Percentiles rank a stretch among this genome's conserved stretches.
Conservation (phyloP, 441 rosid genomes). For the Aleurites moluccanus region DNA sequence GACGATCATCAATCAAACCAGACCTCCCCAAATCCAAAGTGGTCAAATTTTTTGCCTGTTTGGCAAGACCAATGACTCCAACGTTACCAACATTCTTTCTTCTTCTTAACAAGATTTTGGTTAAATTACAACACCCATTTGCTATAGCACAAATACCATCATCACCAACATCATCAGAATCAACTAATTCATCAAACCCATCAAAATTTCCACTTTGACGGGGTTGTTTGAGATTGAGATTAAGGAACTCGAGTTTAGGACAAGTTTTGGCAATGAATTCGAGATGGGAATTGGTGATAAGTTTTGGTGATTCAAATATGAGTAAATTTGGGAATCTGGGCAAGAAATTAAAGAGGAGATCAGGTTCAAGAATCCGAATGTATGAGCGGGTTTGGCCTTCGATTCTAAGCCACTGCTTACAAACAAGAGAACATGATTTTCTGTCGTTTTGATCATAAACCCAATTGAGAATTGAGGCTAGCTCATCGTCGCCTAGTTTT, state of each 20-base stretch:
- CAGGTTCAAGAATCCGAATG: slow-evolving; percentile 43
- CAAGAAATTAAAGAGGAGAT: slow-evolving; percentile 31
- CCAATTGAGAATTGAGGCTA: slow-evolving; percentile 34
- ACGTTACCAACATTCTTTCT: slow-evolving; percentile 34
- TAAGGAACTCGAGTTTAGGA: slow-evolving; percentile 31
- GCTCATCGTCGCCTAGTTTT: slow-evolving; percentile 42
- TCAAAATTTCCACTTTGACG: background rate
- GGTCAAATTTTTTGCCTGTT: slow-evolving; percentile 27
- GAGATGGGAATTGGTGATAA: slow-evolving; percentile 32
- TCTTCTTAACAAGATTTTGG: slow-evolving; percentile 36
- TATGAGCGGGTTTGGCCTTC: slow-evolving; percentile 39
- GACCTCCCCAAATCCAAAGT: slow-evolving; percentile 48
- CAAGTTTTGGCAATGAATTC: slow-evolving; percentile 38
- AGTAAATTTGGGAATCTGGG: slow-evolving; percentile 48
- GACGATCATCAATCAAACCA: slow-evolving; percentile 36
- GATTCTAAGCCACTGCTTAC: slow-evolving; percentile 46
- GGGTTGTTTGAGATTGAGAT: slow-evolving; percentile 29
- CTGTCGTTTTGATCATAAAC: slow-evolving; percentile 29
- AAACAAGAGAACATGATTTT: slow-evolving; percentile 37
- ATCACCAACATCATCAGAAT: slow-evolving; percentile 32
- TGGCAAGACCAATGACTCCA: slow-evolving; percentile 33
- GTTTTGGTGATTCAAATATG: slow-evolving; percentile 24
- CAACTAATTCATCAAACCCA: slow-evolving; percentile 2
- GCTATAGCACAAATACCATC: slow-evolving; percentile 37
- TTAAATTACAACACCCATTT: slow-evolving; percentile 31